A percentile compares a stretch with the other conserved stretches of the same genome.
These are phyloP conservation scores for Fraxinus velutina DNA, from an alignment of 305 asterid genomes.

Conservation along the genomic window DNA sequence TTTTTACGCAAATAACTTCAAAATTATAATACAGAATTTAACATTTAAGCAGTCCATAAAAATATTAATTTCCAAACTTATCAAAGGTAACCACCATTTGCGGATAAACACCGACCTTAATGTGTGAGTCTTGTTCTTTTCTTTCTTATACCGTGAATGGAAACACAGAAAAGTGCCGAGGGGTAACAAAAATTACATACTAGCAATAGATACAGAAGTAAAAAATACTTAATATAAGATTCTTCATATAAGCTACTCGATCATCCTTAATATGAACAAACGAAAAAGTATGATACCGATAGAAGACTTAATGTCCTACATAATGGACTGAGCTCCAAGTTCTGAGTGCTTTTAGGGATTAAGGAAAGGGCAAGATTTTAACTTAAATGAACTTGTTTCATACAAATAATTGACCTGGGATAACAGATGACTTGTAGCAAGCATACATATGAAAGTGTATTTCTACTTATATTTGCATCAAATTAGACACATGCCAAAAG, in stretches of 20 bases:
- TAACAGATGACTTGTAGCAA: not conserved
- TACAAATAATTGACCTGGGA: not conserved
- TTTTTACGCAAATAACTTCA: not conserved
- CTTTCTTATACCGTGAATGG: not conserved
- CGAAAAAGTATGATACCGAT: not conserved
- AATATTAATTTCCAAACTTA: not conserved
- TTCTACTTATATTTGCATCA: not conserved
- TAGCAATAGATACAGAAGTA: not conserved
- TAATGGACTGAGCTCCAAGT: not conserved
- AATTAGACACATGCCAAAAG: not conserved
- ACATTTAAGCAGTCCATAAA: not conserved
- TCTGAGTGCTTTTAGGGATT: not conserved
- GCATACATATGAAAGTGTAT: not conserved
- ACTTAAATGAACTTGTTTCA: not conserved
- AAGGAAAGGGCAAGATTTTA: not conserved
- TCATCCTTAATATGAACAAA: not conserved
- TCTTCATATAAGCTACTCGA: not conserved
- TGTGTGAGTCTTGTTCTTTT: not conserved
- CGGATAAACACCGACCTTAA: not conserved
- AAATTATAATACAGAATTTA: not conserved
- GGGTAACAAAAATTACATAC: not conserved
- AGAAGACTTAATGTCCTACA: not conserved
- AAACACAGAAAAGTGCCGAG: not conserved
- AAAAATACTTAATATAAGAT: not conserved
- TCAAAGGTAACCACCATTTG: not conserved